These are phyloP conservation scores for Clavispora carvajalis DNA, from an alignment of 805 yeast genomes.

Conservation along the genomic window DNA sequence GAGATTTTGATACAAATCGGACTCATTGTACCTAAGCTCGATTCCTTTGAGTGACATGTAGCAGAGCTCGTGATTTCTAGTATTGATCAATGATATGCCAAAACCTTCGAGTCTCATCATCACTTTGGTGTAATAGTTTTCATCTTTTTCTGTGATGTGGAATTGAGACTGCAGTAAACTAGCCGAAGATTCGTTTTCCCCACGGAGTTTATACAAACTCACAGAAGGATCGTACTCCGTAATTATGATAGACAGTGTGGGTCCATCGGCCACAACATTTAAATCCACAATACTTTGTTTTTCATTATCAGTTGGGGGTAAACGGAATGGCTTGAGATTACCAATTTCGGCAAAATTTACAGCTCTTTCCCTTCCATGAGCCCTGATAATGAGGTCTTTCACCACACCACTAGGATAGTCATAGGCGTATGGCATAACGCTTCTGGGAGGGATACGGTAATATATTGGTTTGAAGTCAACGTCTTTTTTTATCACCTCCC, in stretches of 20 bases:
- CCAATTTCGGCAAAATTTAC: conserved; percentile 93
- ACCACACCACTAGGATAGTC: conserved; percentile 89
- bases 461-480: conserved; percentile 68
- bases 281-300: conserved; percentile 63
- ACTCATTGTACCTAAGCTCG: conserved; percentile 74
- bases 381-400: conserved; percentile 71
- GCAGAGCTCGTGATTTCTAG: conserved; percentile 68
- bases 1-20: conserved; percentile 76
- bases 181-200: conserved; percentile 20
- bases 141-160: conserved; percentile 51
- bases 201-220: conserved; percentile 62
- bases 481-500: conserved; percentile 43
- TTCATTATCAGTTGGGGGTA: conserved; percentile 45
- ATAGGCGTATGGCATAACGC: conserved; percentile 98
- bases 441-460: conserved; percentile 78
- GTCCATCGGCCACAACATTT: conserved; percentile 95
- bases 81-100: conserved; percentile 79
- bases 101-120: conserved; percentile 72
- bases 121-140: conserved; percentile 47
- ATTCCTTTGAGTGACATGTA: conserved; percentile 79
- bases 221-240: conserved; percentile 74
- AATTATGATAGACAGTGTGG: conserved; percentile 81
- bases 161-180: conserved; percentile 41
- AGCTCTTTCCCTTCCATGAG: conserved; percentile 68
- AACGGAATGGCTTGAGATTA: conserved; percentile 75